These are phyloP conservation scores for Ustilago nuda DNA, from an alignment of 1,284 basidiomycete genomes.

Conservation along the genomic window DNA sequence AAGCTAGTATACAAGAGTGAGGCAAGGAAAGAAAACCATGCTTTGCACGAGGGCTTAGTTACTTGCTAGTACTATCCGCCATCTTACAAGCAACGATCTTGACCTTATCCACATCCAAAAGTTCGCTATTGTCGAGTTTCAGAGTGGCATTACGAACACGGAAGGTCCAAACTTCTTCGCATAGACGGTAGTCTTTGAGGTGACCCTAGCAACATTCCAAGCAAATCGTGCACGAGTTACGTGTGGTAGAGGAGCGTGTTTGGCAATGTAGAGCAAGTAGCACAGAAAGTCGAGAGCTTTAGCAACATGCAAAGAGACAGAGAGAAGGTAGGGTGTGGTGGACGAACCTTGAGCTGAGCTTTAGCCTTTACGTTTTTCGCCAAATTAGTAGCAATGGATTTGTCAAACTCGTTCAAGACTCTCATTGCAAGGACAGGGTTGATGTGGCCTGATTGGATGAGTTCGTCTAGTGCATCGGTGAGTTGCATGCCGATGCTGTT, in stretches of 20 bases:
- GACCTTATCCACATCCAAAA: constrained; percentile 61
- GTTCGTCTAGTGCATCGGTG: constrained; percentile 98
- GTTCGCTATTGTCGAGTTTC: constrained; percentile 67
- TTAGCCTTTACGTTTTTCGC: constrained; percentile 66
- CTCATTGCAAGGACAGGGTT: constrained; percentile 98
- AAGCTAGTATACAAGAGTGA: background rate
- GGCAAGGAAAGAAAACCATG: background rate
- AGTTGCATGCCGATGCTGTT: constrained; percentile 92
- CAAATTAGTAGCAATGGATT: constrained; percentile 66
- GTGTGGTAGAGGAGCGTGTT: background rate
- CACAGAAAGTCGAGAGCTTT: background rate
- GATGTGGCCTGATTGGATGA: constrained; percentile 95
- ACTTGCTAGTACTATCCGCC: constrained; percentile 48
- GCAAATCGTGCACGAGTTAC: no score
- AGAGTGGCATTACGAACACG: constrained; percentile 64
- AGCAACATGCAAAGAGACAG: background rate
- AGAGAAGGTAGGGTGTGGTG: background rate
- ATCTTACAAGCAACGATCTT: constrained; percentile 69
- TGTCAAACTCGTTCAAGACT: constrained; percentile 76
- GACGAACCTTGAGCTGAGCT: constrained; percentile 60
- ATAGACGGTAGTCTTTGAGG: constrained; percentile 64
- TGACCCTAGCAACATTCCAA: constrained; percentile 49
- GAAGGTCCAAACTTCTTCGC: constrained; percentile 69
- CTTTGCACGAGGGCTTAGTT: background rate
- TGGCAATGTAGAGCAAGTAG: no score